Evolutionary conservation across 768 basidiomycete species (phyloP), one percentile per base, ranked within the genome.

Genomic region (Rhizopogon vinicolor): DNA sequence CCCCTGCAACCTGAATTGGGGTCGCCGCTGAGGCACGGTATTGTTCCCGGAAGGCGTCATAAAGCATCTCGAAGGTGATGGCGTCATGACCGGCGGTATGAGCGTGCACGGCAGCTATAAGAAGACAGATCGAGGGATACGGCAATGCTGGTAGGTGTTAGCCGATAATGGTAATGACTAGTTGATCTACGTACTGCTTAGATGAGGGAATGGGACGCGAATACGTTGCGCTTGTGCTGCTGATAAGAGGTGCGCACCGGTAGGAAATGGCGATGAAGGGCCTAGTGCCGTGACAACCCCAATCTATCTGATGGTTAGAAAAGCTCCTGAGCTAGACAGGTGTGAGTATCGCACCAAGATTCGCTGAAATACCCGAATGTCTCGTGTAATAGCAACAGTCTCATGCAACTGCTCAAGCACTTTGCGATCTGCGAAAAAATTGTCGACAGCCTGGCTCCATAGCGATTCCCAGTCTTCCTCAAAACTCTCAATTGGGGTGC

Each of bases 1-100:
- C 85, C 8, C 90, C 87, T 59, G 84, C 82, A 42, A 91, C 67
- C 51, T 86, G 84, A 18, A 93, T 81, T 1, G 91, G 91, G 0
- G 89, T 89, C 7, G 86, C 81, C 9, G 78, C 76, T 6, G 89
- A 87, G 19, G 84, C 77, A 19, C 86, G 83, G 18, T 89, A 79
- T 69, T 91, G 88, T 58, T 85, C 81, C 19, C 84, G 82, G 66
- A 94, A 93, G 33, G 78, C 76, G 51, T 91, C 89, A 58, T 88
- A 79, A 7, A 96, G 79, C 86, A 95, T 93, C 63, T 95, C 92
- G 65, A 98, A 96, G 31, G 91, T 98, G 70, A 97, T 85, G 13
- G 74, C 73, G 18, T 87, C 78, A 56, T 93, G 87, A 0, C 94
- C 94, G 6, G 84, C 82, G 9, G 85, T 86, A 25, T 84, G 73